A percentile compares a stretch with the other conserved stretches of the same genome.
These are phyloP conservation scores for Terfezia claveryi DNA, from an alignment of 495 filamentous ascomycete species.

Conservation along the genomic window DNA sequence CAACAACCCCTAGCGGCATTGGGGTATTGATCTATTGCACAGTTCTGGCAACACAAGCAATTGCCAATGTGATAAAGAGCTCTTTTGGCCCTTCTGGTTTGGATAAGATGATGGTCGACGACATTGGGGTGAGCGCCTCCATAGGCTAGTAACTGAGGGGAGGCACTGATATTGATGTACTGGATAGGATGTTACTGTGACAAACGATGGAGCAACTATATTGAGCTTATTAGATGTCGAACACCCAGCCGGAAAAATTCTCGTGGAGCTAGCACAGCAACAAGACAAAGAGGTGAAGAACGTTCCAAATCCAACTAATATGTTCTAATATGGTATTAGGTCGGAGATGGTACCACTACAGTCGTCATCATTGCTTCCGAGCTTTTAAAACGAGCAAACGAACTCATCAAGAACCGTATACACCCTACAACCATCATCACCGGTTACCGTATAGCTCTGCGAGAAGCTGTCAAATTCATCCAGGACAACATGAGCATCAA, in stretches of 20 bases:
- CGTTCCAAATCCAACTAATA: neutral
- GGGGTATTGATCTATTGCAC: neutral
- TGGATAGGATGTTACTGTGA: slow-evolving; percentile 84
- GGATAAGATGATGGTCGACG: slow-evolving; percentile 99
- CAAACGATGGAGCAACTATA: slow-evolving; percentile 96
- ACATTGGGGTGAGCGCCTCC: slow-evolving; percentile 55
- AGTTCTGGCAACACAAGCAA: slow-evolving; percentile 90
- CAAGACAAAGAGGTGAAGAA: slow-evolving; percentile 72
- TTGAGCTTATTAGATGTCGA: slow-evolving; percentile 85
- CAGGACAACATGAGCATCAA: slow-evolving; percentile 90
- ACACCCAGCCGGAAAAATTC: slow-evolving; percentile 93
- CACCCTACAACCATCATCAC: slow-evolving; percentile 99
- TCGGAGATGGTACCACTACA: slow-evolving; percentile 93
- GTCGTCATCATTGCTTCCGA: slow-evolving; percentile 95
- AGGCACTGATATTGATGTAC: slow-evolving; percentile 9
- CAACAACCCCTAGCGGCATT: neutral
- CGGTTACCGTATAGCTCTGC: slow-evolving; percentile 81
- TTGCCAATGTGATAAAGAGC: slow-evolving; percentile 96
- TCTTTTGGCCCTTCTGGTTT: slow-evolving; percentile 93
- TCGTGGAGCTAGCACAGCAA: slow-evolving; percentile 92
- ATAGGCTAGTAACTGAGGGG: slow-evolving; percentile 1
- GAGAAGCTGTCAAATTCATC: slow-evolving; percentile 97
- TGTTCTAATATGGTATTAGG: slow-evolving; percentile 23
- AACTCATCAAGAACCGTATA: slow-evolving; percentile 98
- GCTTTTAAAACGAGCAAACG: slow-evolving; percentile 81